Base-by-base conservation (phyloP, 2,329 filamentous ascomycete genomes). In the Paracoccidioides brasiliensis region DNA sequence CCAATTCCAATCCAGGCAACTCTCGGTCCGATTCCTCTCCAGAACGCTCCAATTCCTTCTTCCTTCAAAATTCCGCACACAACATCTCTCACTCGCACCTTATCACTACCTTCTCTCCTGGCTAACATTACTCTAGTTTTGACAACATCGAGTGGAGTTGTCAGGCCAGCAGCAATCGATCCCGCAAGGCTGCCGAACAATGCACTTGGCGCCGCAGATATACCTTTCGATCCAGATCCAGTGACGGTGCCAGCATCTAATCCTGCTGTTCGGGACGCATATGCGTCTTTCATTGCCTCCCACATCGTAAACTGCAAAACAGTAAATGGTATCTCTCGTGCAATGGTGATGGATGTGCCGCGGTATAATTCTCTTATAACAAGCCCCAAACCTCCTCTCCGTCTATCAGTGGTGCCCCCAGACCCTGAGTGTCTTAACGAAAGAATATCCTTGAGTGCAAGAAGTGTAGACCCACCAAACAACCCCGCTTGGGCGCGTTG, bases 111-210 rank as follows among this genome's bases (percentile, higher is more conserved):
- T 76, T 81, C 75, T 84, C 81, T 67, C 64, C 82, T 79, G 12
- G 87, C 85, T 62, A 98, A 76, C 93, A 98, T 98, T 72, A 97
- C 85, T 60, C 93, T 78, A 61, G 93, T 98, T 81, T 98, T 98
- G 62, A 98, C 77, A 59, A 98, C 93, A 72, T 98, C 93, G 59
- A 98, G 74, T 42, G 93, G 93, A 53, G 93, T 98, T 30, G 93
- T 98, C 57, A 91, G 68, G 0, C 81, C 91, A 0, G 93, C 93
- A 0, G 93, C 90, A 42, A 96, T 78, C 0, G 85, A 90, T 0
- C 93, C 93, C 0, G 89, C 83, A 40, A 90, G 66, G 63, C 86
- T 90, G 0, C 93, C 93, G 69, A 93, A 91, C 44, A 93, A 64
- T 0, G 86, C 93, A 62, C 88, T 93, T 73, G 95, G 90, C 1